A percentile compares a stretch with the other conserved stretches of the same genome.
phyloP scores from a whole-genome alignment of 1,284 basidiomycete species.

The Trichosporon faecale region DNA sequence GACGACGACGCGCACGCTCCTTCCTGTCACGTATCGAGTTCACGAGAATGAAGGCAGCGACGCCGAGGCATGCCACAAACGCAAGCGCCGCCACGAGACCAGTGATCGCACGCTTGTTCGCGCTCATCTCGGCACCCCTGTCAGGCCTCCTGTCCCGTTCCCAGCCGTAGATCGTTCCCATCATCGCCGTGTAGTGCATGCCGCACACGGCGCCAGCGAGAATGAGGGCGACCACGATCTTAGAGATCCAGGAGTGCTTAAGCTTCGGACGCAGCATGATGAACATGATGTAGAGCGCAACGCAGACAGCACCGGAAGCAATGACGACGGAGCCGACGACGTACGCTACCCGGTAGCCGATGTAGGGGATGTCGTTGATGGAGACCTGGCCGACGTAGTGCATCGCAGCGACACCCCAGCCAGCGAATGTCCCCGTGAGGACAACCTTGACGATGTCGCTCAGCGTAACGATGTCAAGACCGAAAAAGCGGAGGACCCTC shows the following conservation, averaged over 20 bases:
- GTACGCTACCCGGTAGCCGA: conserved; percentile 49
- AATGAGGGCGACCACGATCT: conserved; percentile 50
- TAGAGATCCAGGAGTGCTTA: conserved; percentile 53
- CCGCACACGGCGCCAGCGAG: conserved; percentile 50
- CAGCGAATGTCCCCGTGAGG: conserved; percentile 51
- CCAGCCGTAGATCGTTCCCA: conserved; percentile 48
- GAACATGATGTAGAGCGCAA: conserved; percentile 55
- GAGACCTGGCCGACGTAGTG: conserved; percentile 56
- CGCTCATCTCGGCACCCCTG: conserved; percentile 28
- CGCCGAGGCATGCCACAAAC: conserved; percentile 51
- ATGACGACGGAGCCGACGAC: conserved; percentile 53
- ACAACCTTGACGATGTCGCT: conserved; percentile 51
- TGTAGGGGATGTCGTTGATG: conserved; percentile 52
- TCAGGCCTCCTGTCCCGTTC: conserved; percentile 27
- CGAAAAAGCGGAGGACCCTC: conserved; percentile 38
- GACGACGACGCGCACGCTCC: conserved; percentile 47
- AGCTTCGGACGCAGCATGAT: conserved; percentile 55
- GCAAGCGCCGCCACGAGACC: conserved; percentile 53
- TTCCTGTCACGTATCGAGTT: conserved; percentile 45
- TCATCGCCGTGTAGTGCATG: conserved; percentile 52
- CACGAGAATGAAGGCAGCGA: conserved; percentile 49
- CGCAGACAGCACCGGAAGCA: conserved; percentile 51
- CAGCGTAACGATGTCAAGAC: conserved; percentile 49
- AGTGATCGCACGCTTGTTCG: conserved; percentile 48
- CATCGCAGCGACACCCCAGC: conserved; percentile 54